Evolutionary conservation across 148 eudicot genomes (phyloP).

Genomic region (Camellia lanceoleosa): DNA sequence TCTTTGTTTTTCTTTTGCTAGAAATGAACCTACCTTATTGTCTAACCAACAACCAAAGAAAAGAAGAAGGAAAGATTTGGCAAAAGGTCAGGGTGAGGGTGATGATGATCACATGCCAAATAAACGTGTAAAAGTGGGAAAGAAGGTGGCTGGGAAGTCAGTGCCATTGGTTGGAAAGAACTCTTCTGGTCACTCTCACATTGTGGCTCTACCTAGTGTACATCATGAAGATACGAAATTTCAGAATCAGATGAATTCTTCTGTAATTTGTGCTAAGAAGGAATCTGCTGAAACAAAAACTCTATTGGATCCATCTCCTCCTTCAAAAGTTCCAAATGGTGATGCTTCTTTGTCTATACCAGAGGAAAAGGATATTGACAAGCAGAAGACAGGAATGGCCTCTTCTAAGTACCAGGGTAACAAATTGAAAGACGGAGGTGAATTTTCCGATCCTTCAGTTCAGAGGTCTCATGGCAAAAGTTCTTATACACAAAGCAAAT

Average conservation of each 20-base stretch:
- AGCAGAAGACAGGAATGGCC: constrained; percentile 36
- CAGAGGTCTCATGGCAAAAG: constrained; percentile 41
- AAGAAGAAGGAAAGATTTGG: constrained; percentile 70
- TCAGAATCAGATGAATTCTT: constrained; percentile 41
- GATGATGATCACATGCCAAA: constrained; percentile 40
- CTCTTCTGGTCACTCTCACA: constrained; percentile 31
- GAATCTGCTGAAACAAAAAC: constrained; percentile 38
- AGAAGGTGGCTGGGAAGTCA: constrained; percentile 50
- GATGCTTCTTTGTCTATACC: constrained; percentile 27
- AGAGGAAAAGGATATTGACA: constrained; percentile 38
- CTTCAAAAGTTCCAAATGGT: constrained; percentile 39
- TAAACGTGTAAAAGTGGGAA: constrained; percentile 60
- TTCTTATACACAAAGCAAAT: constrained; percentile 40
- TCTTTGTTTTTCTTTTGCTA: constrained; percentile 20
- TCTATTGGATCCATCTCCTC: constrained; percentile 28
- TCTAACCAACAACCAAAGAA: constrained; percentile 67
- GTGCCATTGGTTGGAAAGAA: constrained; percentile 42
- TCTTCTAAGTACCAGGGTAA: constrained; percentile 35
- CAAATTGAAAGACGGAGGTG: constrained; percentile 52
- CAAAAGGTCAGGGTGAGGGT: constrained; percentile 44
- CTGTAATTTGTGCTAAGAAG: constrained; percentile 43
- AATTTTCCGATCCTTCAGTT: constrained; percentile 32
- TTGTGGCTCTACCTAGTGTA: constrained; percentile 36
- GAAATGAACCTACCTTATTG: constrained; percentile 55
- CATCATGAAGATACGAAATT: constrained; percentile 35